Conservation (phyloP, 345 rosid genomes). For the Nasturtium officinale region DNA sequence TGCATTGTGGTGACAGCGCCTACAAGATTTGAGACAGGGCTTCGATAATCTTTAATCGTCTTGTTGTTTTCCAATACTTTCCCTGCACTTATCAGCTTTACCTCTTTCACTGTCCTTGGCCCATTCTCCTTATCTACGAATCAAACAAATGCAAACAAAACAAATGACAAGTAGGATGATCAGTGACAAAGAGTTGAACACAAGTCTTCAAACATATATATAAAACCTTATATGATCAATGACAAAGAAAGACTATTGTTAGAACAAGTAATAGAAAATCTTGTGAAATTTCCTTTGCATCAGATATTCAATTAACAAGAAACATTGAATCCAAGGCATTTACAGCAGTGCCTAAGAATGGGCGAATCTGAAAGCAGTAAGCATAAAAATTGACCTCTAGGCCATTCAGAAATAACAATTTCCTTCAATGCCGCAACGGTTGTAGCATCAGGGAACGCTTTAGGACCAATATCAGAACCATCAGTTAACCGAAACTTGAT, state of each 20-base stretch:
- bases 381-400: conserved; percentile 64
- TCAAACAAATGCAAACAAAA: conserved; percentile 15
- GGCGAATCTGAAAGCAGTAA: not conserved
- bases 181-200: not conserved
- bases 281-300: no score
- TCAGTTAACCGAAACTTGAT: conserved; percentile 90
- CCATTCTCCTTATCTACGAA: conserved; percentile 77
- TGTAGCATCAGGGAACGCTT: conserved; percentile 77
- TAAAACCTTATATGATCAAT: no score
- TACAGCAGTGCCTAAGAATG: not conserved
- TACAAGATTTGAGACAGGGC: conserved; percentile 76
- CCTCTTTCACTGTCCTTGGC: conserved; percentile 85
- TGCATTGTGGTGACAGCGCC: conserved; percentile 98
- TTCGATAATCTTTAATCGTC: conserved; percentile 77
- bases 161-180: conserved; percentile 8
- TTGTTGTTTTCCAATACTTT: conserved; percentile 86
- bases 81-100: conserved; percentile 92
- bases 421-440: conserved; percentile 90
- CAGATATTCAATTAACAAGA: not conserved
- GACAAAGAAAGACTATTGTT: not conserved
- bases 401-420: conserved; percentile 91
- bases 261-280: no score
- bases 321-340: not conserved
- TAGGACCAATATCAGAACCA: conserved; percentile 96
- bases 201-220: not conserved